These are phyloP conservation scores for Agaricales sp. DNA, from an alignment of 1,284 basidiomycete species.

Conservation along the genomic window DNA sequence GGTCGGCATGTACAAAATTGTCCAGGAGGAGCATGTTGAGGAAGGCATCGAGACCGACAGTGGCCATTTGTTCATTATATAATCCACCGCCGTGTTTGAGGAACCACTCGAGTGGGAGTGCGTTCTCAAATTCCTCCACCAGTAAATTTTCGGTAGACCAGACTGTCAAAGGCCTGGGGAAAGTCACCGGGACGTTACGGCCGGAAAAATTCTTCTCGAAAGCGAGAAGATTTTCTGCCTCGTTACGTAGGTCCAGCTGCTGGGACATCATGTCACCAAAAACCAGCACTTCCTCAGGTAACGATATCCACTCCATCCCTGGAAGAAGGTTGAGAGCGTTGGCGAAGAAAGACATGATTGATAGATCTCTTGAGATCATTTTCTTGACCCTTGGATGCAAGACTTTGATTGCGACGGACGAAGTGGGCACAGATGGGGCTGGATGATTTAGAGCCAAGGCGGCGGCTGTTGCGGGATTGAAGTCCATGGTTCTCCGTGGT, in stretches of 20 bases:
- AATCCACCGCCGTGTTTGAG: slow-evolving; percentile 85
- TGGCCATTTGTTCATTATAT: slow-evolving; percentile 85
- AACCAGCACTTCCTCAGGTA: slow-evolving; percentile 91
- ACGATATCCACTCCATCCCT: slow-evolving; percentile 93
- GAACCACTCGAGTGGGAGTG: slow-evolving; percentile 85
- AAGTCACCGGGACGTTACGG: slow-evolving; percentile 74
- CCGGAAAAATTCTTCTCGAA: slow-evolving; percentile 86
- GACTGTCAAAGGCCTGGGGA: slow-evolving; percentile 77
- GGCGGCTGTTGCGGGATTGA: slow-evolving; percentile 35
- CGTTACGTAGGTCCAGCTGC: slow-evolving; percentile 87
- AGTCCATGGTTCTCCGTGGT: slow-evolving; percentile 45
- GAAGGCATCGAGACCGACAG: slow-evolving; percentile 92
- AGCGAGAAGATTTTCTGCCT: slow-evolving; percentile 78
- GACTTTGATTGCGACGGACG: slow-evolving; percentile 92
- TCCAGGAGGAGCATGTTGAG: slow-evolving; percentile 97
- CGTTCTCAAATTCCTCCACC: slow-evolving; percentile 91
- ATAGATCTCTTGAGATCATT: slow-evolving; percentile 80
- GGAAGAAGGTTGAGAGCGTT: slow-evolving; percentile 72
- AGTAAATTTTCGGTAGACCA: slow-evolving; percentile 79
- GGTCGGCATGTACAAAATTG: slow-evolving; percentile 95
- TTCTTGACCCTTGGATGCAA: slow-evolving; percentile 82
- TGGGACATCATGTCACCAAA: slow-evolving; percentile 98
- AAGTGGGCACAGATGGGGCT: slow-evolving; percentile 61
- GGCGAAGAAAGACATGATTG: slow-evolving; percentile 94
- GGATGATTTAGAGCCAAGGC: slow-evolving; percentile 48